A percentile compares a stretch with the other conserved stretches of the same genome.
phyloP scores from a whole-genome alignment of 2,329 filamentous ascomycete genomes.

The Colletotrichum lupini region DNA sequence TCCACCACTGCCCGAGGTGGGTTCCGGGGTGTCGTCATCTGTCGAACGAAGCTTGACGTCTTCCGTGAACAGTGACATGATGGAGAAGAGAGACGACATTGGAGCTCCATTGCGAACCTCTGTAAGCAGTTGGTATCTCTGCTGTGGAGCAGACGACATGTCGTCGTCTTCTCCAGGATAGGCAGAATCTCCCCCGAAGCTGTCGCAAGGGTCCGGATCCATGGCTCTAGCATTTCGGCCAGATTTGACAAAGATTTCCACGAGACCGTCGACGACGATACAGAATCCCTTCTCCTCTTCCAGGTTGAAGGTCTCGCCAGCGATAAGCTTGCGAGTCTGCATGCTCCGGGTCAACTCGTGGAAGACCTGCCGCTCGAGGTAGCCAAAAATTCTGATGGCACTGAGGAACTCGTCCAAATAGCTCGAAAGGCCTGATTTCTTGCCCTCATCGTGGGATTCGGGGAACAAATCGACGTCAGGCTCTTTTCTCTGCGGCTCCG shows the following conservation, averaged over 20 bases:
- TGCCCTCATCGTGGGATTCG: constrained; percentile 88
- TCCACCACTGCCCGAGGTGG: constrained; percentile 12
- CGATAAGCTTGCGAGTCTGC: constrained; percentile 97
- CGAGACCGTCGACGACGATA: constrained; percentile 93
- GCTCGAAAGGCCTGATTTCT: constrained; percentile 91
- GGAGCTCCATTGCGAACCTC: constrained; percentile 98
- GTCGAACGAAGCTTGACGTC: constrained; percentile 84
- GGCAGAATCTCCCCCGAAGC: constrained; percentile 54
- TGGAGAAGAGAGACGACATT: constrained; percentile 98
- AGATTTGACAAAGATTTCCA: constrained; percentile 98
- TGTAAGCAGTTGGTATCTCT: constrained; percentile 93
- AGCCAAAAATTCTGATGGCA: constrained; percentile 99
- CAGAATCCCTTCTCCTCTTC: constrained; percentile 99
- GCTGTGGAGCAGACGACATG: constrained; percentile 69
- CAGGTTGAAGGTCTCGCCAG: constrained; percentile 92
- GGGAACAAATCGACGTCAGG: constrained; percentile 95
- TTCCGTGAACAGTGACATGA: constrained; percentile 96
- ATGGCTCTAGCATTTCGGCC: constrained; percentile 62
- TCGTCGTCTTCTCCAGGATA: constrained; percentile 75
- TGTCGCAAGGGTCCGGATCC: constrained; percentile 46
- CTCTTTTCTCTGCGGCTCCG: constrained; percentile 95
- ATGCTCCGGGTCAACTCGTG: constrained; percentile 97
- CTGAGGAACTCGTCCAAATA: constrained; percentile 98
- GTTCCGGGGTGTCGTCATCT: constrained; percentile 62
- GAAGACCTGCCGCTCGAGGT: constrained; percentile 94